Base-by-base conservation (phyloP, 805 yeast species). In the Priceomyces haplophilus region DNA sequence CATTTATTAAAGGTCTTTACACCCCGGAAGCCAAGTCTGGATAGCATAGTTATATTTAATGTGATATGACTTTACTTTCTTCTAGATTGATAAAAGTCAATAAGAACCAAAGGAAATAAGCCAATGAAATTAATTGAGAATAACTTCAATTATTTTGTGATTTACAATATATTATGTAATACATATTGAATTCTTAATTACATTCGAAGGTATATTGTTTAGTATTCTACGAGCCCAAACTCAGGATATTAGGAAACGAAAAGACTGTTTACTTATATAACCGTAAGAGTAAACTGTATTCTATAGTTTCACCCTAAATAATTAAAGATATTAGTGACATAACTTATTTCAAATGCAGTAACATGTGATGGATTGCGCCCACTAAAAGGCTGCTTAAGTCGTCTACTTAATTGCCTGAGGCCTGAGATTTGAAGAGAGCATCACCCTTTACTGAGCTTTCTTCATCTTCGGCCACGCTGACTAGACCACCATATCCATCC, bases 381-480 rank as follows among this genome's bases (percentile, higher is more conserved):
- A 6, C n/a, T 15, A 5, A 10, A 27, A 27, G 15, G 15, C 31
- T 27, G n/a, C 7, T 27, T n/a, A 27, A 27, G 15, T 27, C 8
- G 31, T 27, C n/a, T 27, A 5, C 8, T 27, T 27, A n/a, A 5
- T 27, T 27, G 15, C 31, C 23, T 17, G 42, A 37, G 18, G 48
- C 41, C 53, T 68, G 73, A 20, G 73, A 56, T 54, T 67, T 71
- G 37, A 67, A 72, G 43, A 60, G 68, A 51, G 57, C 58, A 45
- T 65, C 43, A 27, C 60, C 62, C 45, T 66, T 65, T 54, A 68
- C 46, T 19, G 73, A 71, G 8, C 73, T 65, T 44, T 63, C 52
- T 38, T 67, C 72, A 40, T 63, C 51, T 39, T 65, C 62, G 32
- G 72, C 72, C 47, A 59, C 67, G 16, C 52, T 61, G 39, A 54